phyloP scores from a whole-genome alignment of 2,329 filamentous ascomycete species.

The Diaporthe caulivora region DNA sequence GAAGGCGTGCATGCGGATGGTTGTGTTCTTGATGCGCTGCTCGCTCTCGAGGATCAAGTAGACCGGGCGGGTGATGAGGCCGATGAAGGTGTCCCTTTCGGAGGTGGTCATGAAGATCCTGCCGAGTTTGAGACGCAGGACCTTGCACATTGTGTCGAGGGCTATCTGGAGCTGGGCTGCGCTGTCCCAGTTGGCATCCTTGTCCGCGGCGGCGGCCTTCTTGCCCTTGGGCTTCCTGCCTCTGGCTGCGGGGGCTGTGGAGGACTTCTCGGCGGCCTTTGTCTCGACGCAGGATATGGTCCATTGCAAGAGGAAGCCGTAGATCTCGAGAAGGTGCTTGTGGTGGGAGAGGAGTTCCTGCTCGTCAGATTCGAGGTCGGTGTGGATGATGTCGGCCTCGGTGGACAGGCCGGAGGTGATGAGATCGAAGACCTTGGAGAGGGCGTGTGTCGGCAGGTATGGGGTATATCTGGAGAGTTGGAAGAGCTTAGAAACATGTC shows the following conservation, averaged over 20 bases:
- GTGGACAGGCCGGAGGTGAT: constrained; percentile 87
- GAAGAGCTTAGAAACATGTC: constrained; percentile 73
- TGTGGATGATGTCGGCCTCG: constrained; percentile 86
- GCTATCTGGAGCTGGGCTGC: constrained; percentile 87
- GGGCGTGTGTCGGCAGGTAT: constrained; percentile 81
- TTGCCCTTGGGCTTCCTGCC: constrained; percentile 80
- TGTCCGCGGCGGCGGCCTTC: constrained; percentile 72
- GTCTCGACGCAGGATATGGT: constrained; percentile 93
- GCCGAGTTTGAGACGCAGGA: constrained; percentile 89
- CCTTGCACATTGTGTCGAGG: constrained; percentile 95
- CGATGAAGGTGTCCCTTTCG: constrained; percentile 94
- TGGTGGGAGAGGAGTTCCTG: constrained; percentile 88
- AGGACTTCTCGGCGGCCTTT: constrained; percentile 91
- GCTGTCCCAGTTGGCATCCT: constrained; percentile 89
- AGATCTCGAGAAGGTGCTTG: constrained; percentile 92
- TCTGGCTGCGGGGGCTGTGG: constrained; percentile 76
- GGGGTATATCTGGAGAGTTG: constrained; percentile 81
- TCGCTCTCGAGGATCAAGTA: constrained; percentile 97
- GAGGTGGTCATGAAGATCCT: constrained; percentile 97
- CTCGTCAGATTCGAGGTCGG: constrained; percentile 91
- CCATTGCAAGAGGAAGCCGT: constrained; percentile 95
- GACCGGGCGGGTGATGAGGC: constrained; percentile 89
- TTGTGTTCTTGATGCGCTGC: constrained; percentile 86
- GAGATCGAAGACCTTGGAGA: constrained; percentile 94
- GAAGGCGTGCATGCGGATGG: constrained; percentile 96